Evolutionary conservation across 805 yeast species (phyloP).

Genomic region (Pichia paraexigua): DNA sequence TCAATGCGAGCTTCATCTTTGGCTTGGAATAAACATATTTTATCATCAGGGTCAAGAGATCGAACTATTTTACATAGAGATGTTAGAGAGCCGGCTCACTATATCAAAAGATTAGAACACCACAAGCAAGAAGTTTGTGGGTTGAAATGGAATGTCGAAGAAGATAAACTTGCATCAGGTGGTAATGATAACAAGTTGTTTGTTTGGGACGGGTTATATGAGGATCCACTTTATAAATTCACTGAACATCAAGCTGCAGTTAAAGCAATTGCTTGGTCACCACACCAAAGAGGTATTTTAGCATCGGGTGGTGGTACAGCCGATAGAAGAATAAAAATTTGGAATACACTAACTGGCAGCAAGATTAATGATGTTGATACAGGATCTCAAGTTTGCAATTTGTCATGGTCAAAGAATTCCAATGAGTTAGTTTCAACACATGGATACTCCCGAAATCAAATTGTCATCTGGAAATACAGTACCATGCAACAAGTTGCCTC

Average conservation of each 20-base stretch:
- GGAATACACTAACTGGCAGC: slow-evolving; percentile 82
- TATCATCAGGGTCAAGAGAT: slow-evolving; percentile 85
- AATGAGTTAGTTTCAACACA: slow-evolving; percentile 92
- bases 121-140: slow-evolving; percentile 98
- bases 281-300: slow-evolving; percentile 87
- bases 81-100: slow-evolving; percentile 81
- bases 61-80: slow-evolving; percentile 80
- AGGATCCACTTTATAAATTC: slow-evolving; percentile 64
- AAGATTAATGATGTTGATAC: slow-evolving; percentile 79
- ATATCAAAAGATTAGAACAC: slow-evolving; percentile 52
- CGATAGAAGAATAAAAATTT: slow-evolving; percentile 79
- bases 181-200: slow-evolving; percentile 85
- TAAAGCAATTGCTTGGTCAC: slow-evolving; percentile 96
- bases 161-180: slow-evolving; percentile 88
- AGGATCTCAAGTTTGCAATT: slow-evolving; percentile 92
- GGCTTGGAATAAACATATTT: slow-evolving; percentile 89
- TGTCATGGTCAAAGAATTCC: slow-evolving; percentile 87
- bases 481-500: slow-evolving; percentile 89
- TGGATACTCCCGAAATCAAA: slow-evolving; percentile 86
- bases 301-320: slow-evolving; percentile 98
- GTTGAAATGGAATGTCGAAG: slow-evolving; percentile 84
- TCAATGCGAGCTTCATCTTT: slow-evolving; percentile 74
- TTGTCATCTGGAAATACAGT: slow-evolving; percentile 91
- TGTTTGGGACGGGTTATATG: slow-evolving; percentile 78
- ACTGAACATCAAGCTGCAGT: slow-evolving; percentile 90